Conservation (phyloP, 106 monocot genomes). For the Apostasia ramifera region DNA sequence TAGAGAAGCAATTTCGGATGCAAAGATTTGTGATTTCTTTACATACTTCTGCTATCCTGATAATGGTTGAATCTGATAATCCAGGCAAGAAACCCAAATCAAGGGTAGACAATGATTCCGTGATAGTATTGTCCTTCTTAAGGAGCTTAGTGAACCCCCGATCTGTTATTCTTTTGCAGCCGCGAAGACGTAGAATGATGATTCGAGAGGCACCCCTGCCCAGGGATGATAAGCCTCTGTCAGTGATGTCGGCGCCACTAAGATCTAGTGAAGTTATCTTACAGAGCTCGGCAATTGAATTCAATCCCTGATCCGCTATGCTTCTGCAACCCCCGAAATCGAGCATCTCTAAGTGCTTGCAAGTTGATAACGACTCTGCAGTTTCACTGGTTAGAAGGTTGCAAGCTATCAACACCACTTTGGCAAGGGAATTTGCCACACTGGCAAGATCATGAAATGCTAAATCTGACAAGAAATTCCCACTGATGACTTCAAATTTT, state of each 20-base stretch:
- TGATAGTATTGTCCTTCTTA: conserved; percentile 27
- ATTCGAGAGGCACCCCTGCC: conserved; percentile 46
- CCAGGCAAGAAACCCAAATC: conserved; percentile 62
- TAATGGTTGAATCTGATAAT: conserved; percentile 53
- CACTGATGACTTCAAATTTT: conserved; percentile 57
- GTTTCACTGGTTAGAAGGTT: conserved; percentile 57
- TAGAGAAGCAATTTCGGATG: conserved; percentile 51
- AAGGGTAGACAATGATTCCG: conserved; percentile 37
- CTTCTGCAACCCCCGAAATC: conserved; percentile 73
- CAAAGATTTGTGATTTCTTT: conserved; percentile 41
- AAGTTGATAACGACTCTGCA: conserved; percentile 35
- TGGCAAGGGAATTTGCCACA: conserved; percentile 27
- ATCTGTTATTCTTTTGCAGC: conserved; percentile 65
- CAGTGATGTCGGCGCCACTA: conserved; percentile 56
- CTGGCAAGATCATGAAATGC: conserved; percentile 51
- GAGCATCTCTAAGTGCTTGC: conserved; percentile 48
- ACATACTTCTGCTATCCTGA: conserved; percentile 39
- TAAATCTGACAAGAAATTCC: conserved; percentile 58
- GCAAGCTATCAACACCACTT: conserved; percentile 73
- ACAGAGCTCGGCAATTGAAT: conserved; percentile 54
- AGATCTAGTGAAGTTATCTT: conserved; percentile 63
- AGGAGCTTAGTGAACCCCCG: conserved; percentile 46
- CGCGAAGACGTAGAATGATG: conserved; percentile 45
- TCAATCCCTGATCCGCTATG: conserved; percentile 58
- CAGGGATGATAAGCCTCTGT: conserved; percentile 50